These are phyloP conservation scores for Calvatia gigantea DNA, from an alignment of 768 basidiomycete species.

Conservation along the genomic window DNA sequence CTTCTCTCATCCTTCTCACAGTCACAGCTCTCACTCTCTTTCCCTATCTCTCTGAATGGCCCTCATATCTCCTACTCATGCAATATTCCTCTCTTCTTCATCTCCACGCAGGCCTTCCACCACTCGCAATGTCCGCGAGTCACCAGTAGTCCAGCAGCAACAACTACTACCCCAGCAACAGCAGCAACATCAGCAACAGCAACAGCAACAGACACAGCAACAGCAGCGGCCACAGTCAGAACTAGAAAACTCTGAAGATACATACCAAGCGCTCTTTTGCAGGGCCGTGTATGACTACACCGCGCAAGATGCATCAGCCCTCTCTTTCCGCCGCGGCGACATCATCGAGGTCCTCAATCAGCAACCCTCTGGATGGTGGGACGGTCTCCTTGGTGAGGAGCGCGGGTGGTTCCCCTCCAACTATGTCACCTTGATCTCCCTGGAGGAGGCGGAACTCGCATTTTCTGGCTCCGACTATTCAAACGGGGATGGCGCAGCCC, in stretches of 20 bases:
- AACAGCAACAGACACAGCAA: slow-evolving; percentile 14
- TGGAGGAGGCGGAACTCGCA: slow-evolving; percentile 74
- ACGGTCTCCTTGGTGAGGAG: slow-evolving; percentile 84
- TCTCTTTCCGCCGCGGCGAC: slow-evolving; percentile 84
- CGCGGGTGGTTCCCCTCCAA: slow-evolving; percentile 98
- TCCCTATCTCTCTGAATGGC: background rate
- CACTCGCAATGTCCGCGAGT: background rate
- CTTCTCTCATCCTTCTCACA: background rate
- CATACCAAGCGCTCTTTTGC: slow-evolving; percentile 81
- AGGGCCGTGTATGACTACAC: slow-evolving; percentile 90
- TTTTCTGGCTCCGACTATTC: slow-evolving; percentile 50
- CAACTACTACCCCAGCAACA: no score
- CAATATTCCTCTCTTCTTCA: background rate
- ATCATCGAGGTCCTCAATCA: slow-evolving; percentile 92
- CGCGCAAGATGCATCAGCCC: slow-evolving; percentile 82
- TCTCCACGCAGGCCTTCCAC: background rate
- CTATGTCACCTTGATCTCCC: slow-evolving; percentile 78
- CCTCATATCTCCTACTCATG: background rate
- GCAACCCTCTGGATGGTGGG: slow-evolving; percentile 97
- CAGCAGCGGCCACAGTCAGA: slow-evolving; percentile 9
- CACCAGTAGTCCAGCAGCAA: background rate
- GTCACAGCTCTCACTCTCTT: background rate
- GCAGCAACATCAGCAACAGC: slow-evolving; percentile 22
- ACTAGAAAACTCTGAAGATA: slow-evolving; percentile 34
- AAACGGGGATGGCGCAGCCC: slow-evolving; percentile 26